Conservation (phyloP, 2,329 filamentous ascomycete species). For the Fusarium subtropicale region DNA sequence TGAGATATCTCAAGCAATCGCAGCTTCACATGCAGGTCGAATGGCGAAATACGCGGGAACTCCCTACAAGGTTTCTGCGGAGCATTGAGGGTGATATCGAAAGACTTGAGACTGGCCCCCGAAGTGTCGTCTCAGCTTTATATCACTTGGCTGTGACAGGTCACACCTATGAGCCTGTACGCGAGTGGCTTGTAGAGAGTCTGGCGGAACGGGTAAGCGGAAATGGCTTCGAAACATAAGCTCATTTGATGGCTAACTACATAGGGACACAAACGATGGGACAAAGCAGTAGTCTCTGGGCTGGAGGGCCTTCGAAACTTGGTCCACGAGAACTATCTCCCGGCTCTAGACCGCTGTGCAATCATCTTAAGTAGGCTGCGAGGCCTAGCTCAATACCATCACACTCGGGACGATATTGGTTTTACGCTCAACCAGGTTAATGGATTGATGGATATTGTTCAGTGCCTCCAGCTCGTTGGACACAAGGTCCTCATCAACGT, state of each 20-base stretch:
- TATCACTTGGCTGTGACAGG: constrained; percentile 89
- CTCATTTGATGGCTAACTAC: constrained; percentile 36
- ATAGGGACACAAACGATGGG: constrained; percentile 93
- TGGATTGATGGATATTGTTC: constrained; percentile 75
- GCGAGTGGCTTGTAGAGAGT: constrained; percentile 90
- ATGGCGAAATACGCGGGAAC: constrained; percentile 83
- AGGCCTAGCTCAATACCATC: constrained; percentile 85
- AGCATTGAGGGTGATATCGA: constrained; percentile 81
- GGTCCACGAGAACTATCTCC: constrained; percentile 88
- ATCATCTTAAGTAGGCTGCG: constrained; percentile 85
- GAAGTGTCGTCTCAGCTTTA: constrained; percentile 76
- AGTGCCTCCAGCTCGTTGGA: constrained; percentile 79
- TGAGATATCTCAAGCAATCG: constrained; percentile 86
- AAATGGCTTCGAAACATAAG: constrained; percentile 1
- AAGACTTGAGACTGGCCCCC: constrained; percentile 66
- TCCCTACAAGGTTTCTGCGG: constrained; percentile 81
- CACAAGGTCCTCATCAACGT: constrained; percentile 78
- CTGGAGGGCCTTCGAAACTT: constrained; percentile 82
- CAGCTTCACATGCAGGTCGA: constrained; percentile 83
- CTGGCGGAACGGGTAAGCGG: constrained; percentile 77
- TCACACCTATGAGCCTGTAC: constrained; percentile 78
- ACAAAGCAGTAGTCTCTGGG: constrained; percentile 83
- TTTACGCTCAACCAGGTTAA: constrained; percentile 73
- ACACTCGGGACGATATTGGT: constrained; percentile 72
- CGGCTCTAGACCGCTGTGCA: constrained; percentile 83